These are phyloP conservation scores for Acacia pycnantha DNA, from an alignment of 331 rosid species.

Conservation along the genomic window DNA sequence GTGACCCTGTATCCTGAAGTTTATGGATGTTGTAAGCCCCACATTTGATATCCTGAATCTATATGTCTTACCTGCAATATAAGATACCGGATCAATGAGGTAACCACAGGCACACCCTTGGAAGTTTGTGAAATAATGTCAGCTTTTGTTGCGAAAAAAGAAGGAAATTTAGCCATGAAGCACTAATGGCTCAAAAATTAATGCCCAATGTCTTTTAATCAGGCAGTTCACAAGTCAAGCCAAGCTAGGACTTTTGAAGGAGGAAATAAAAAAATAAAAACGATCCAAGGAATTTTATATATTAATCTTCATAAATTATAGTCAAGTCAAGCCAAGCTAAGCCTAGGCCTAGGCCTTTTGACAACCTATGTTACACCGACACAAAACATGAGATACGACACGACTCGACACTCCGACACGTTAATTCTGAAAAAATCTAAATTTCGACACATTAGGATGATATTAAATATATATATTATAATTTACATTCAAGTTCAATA, in stretches of 20 bases:
- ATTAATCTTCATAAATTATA: not conserved
- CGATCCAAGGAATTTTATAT: not conserved
- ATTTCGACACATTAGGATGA: no score
- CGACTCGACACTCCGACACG: no score
- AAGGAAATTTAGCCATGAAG: conserved; percentile 17
- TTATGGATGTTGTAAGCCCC: conserved; percentile 79
- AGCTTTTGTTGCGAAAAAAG: not conserved
- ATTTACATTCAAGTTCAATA: no score
- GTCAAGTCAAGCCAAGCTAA: not conserved
- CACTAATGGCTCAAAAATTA: not conserved
- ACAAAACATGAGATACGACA: no score
- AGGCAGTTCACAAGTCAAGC: not conserved
- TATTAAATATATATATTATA: no score
- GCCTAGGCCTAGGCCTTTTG: not conserved
- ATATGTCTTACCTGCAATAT: conserved; percentile 70
- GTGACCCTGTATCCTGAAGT: conserved; percentile 91
- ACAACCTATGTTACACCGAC: no score
- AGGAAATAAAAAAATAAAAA: not conserved
- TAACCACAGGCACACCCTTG: not conserved
- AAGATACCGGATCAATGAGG: conserved; percentile 5
- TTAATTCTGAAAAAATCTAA: no score
- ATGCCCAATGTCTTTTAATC: not conserved
- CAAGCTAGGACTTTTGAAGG: not conserved
- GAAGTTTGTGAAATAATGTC: not conserved
- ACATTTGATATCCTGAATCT: conserved; percentile 94